Evolutionary conservation across 2,329 filamentous ascomycete genomes (phyloP).

Genomic region (Aspergillus fischeri): DNA sequence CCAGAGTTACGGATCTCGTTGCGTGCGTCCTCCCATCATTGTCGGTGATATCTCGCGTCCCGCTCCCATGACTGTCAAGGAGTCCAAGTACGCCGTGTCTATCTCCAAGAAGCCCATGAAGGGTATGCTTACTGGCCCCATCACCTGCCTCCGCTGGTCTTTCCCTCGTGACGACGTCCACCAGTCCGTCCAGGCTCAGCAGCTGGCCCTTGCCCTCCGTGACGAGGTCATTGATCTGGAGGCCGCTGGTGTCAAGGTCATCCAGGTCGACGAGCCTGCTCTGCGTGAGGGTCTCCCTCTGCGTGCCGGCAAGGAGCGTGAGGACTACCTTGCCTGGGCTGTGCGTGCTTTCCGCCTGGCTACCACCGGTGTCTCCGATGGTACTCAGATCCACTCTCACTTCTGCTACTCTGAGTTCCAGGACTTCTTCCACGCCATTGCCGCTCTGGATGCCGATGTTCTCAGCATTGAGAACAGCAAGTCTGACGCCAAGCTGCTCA

Average conservation of each 20-base stretch:
- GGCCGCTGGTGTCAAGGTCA: slow-evolving; percentile 92
- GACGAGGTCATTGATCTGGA: slow-evolving; percentile 98
- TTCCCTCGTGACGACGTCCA: slow-evolving; percentile 99
- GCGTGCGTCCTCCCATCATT: slow-evolving; percentile 96
- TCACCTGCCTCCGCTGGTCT: slow-evolving; percentile 98
- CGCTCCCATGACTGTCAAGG: slow-evolving; percentile 98
- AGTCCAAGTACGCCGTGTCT: slow-evolving; percentile 96
- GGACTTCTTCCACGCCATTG: slow-evolving; percentile 99
- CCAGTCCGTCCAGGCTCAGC: slow-evolving; percentile 97
- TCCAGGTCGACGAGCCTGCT: slow-evolving; percentile 98
- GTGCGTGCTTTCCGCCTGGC: slow-evolving; percentile 97
- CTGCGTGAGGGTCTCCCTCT: slow-evolving; percentile 99
- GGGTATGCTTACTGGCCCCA: slow-evolving; percentile 98
- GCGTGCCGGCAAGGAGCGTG: slow-evolving; percentile 86
- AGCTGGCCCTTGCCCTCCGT: slow-evolving; percentile 95
- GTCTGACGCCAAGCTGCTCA: slow-evolving; percentile 97
- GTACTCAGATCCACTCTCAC: slow-evolving; percentile 99
- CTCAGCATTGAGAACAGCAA: slow-evolving; percentile 99
- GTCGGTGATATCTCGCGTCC: slow-evolving; percentile 98
- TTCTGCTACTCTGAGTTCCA: slow-evolving; percentile 99
- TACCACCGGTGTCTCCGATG: slow-evolving; percentile 87
- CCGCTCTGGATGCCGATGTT: slow-evolving; percentile 94
- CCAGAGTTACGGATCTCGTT: slow-evolving; percentile 96
- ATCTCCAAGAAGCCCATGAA: slow-evolving; percentile 99
- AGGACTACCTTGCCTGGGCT: slow-evolving; percentile 95